Evolutionary conservation across 176 grass and related monocot genomes (phyloP).

Genomic region (Tuctoria greenei): DNA sequence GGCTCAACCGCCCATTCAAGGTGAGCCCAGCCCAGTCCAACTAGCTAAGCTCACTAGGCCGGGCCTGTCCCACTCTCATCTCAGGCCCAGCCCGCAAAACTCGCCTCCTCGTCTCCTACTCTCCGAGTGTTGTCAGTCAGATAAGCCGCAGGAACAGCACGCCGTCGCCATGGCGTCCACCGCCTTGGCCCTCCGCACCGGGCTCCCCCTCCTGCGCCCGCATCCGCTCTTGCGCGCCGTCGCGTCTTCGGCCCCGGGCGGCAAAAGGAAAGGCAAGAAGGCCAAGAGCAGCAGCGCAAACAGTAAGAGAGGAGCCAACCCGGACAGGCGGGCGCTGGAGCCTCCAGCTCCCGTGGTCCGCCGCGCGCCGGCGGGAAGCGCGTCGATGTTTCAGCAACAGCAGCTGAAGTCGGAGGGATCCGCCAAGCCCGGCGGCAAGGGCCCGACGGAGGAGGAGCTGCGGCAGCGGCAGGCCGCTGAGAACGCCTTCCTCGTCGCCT

Average conservation of each 20-base stretch:
- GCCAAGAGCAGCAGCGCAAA: slow-evolving; percentile 25
- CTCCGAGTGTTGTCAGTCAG: neutral
- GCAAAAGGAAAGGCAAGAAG: slow-evolving; percentile 28
- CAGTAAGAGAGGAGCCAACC: neutral
- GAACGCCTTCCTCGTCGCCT: slow-evolving; percentile 82
- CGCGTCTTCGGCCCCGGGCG: slow-evolving; percentile 8
- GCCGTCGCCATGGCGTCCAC: slow-evolving; percentile 33
- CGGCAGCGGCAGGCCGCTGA: slow-evolving; percentile 57
- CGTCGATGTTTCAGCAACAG: slow-evolving; percentile 40
- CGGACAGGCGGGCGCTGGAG: slow-evolving; percentile 55
- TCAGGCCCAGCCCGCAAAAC: neutral
- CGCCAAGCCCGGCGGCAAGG: slow-evolving; percentile 23
- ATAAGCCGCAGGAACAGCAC: slow-evolving; percentile 32
- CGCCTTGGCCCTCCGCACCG: slow-evolving; percentile 9
- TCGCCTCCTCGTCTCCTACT: slow-evolving; percentile 8
- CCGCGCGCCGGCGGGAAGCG: slow-evolving; percentile 48
- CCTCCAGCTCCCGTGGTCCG: slow-evolving; percentile 55
- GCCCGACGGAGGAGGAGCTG: slow-evolving; percentile 46
- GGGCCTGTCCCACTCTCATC: neutral
- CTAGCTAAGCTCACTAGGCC: too few relatives aligned
- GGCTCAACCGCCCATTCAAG: neutral
- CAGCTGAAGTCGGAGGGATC: neutral
- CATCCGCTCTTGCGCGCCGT: slow-evolving; percentile 16
- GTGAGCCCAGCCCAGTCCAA: neutral
- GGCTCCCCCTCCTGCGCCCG: neutral